These are phyloP conservation scores for Salvia miltiorrhiza DNA, from an alignment of 257 asterid genomes.

Conservation along the genomic window DNA sequence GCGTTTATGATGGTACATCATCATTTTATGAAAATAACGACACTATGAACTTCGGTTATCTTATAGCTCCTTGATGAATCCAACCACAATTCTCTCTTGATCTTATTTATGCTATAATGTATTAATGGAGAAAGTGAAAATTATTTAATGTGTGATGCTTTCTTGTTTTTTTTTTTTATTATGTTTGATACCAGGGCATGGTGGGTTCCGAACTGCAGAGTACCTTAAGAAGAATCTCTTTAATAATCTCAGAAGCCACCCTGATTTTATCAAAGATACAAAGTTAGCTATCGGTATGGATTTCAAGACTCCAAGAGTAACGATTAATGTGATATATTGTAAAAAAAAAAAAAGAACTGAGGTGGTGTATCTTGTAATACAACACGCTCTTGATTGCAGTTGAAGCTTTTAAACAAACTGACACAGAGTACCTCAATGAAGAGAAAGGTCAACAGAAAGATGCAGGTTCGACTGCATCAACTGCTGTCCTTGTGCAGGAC, in stretches of 20 bases:
- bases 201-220: slow-evolving; percentile 77
- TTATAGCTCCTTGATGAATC: neutral
- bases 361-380: slow-evolving; percentile 12
- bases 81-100: neutral
- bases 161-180: neutral
- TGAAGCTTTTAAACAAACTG: slow-evolving; percentile 65
- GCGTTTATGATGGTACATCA: slow-evolving; percentile 63
- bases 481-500: slow-evolving; percentile 67
- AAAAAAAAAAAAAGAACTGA: too few species aligned
- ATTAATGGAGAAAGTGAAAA: neutral
- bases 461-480: slow-evolving; percentile 87
- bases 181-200: slow-evolving; percentile 53
- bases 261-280: slow-evolving; percentile 58
- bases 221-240: slow-evolving; percentile 76
- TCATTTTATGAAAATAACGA: neutral
- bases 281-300: slow-evolving; percentile 71
- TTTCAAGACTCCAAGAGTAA: neutral
- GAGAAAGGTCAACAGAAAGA: slow-evolving; percentile 67
- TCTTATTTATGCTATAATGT: neutral
- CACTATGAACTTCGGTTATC: neutral
- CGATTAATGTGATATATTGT: neutral
- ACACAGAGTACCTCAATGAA: slow-evolving; percentile 58
- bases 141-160: neutral
- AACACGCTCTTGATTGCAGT: slow-evolving; percentile 43
- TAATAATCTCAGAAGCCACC: slow-evolving; percentile 64